These are phyloP conservation scores for Waltiozyma sp. DNA, from an alignment of 1,139 yeast species.

Conservation along the genomic window DNA sequence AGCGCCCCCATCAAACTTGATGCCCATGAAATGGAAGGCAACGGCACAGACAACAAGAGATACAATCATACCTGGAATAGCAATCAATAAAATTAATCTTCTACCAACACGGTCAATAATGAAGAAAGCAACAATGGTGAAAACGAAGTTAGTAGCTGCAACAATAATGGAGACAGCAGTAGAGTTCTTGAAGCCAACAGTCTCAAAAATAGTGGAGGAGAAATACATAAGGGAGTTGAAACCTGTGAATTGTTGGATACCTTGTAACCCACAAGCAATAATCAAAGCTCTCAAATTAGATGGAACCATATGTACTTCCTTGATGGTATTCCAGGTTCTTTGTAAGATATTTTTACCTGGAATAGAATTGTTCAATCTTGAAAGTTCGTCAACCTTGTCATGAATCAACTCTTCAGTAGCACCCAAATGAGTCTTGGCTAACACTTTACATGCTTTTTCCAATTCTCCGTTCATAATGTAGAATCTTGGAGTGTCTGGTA, in stretches of 20 bases:
- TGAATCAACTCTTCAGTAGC: slow-evolving; percentile 48
- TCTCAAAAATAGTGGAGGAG: slow-evolving; percentile 79
- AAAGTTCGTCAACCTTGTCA: slow-evolving; percentile 48
- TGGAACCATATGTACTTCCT: slow-evolving; percentile 61
- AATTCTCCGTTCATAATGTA: slow-evolving; percentile 59
- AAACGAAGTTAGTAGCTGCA: slow-evolving; percentile 85
- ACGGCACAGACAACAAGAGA: slow-evolving; percentile 74
- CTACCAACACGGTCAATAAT: slow-evolving; percentile 82
- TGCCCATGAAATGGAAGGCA: slow-evolving; percentile 75
- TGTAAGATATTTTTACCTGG: slow-evolving; percentile 45
- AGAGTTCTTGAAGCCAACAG: slow-evolving; percentile 76
- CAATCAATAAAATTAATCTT: slow-evolving; percentile 60
- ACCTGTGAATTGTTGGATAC: slow-evolving; percentile 91
- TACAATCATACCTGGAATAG: slow-evolving; percentile 70
- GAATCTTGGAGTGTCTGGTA: slow-evolving; percentile 93
- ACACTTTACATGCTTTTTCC: slow-evolving; percentile 56
- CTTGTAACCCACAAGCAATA: slow-evolving; percentile 87
- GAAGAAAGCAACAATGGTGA: slow-evolving; percentile 73
- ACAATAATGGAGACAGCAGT: slow-evolving; percentile 89
- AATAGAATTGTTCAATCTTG: slow-evolving; percentile 33
- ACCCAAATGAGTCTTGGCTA: slow-evolving; percentile 44
- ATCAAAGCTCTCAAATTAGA: slow-evolving; percentile 80
- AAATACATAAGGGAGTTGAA: slow-evolving; percentile 93
- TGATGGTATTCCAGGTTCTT: slow-evolving; percentile 52
- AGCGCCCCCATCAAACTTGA: slow-evolving; percentile 39